A percentile compares a stretch with the other conserved stretches of the same genome.
Evolutionary conservation across 768 basidiomycete genomes (phyloP).

Genomic region (Dioszegia hungarica): DNA sequence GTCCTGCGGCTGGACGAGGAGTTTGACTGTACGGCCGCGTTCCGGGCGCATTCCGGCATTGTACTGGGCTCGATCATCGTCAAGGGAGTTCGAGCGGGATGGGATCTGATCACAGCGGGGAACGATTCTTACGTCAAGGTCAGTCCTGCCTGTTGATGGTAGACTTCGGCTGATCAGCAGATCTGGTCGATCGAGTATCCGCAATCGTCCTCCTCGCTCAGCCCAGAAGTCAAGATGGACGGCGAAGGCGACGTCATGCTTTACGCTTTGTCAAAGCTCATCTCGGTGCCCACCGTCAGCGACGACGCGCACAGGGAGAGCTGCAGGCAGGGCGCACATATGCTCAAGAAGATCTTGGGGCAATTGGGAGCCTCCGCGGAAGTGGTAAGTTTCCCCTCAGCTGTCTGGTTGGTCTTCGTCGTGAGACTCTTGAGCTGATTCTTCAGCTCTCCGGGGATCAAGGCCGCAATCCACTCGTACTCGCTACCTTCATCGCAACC

Average conservation of each 20-base stretch:
- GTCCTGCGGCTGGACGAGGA: conserved; percentile 79
- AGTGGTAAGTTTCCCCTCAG: conserved; percentile 56
- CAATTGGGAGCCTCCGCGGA: conserved; percentile 81
- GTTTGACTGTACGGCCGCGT: conserved; percentile 78
- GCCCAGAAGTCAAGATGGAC: conserved; percentile 25
- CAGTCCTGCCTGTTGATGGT: background rate
- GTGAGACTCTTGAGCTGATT: too few relatives aligned
- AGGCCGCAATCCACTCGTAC: conserved; percentile 76
- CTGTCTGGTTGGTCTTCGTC: background rate
- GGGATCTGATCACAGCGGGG: conserved; percentile 67
- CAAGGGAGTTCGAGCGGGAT: conserved; percentile 43
- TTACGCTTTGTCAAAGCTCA: conserved; percentile 75
- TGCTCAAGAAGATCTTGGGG: conserved; percentile 78
- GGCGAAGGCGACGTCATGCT: conserved; percentile 62
- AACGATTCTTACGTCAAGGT: conserved; percentile 84
- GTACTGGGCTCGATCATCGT: conserved; percentile 72
- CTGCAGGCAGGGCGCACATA: conserved; percentile 89
- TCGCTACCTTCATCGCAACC: conserved; percentile 77
- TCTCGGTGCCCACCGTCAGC: conserved; percentile 83
- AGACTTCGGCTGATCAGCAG: conserved; percentile 29
- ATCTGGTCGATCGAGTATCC: conserved; percentile 51
- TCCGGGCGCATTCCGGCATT: conserved; percentile 75
- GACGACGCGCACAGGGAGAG: conserved; percentile 61
- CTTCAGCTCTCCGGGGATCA: conserved; percentile 69
- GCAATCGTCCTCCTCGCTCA: conserved; percentile 3